phyloP scores from a whole-genome alignment of 2,329 filamentous ascomycete genomes.

The Pseudogymnoascus sp. region DNA sequence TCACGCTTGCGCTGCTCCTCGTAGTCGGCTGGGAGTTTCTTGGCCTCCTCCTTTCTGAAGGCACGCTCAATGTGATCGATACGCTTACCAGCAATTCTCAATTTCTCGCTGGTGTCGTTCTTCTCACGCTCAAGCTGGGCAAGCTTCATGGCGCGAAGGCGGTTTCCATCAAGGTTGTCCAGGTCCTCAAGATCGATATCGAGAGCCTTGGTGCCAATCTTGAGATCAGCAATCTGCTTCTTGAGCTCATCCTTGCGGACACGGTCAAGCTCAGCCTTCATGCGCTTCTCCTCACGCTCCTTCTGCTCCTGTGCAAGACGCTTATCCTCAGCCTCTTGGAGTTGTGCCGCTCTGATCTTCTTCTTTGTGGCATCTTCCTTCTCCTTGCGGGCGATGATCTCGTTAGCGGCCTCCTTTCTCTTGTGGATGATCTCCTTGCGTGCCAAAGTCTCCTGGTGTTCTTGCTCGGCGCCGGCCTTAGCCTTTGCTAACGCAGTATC shows the following conservation, averaged over 20 bases:
- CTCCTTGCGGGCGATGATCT: conserved; percentile 78
- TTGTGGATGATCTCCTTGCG: conserved; percentile 90
- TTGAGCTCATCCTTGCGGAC: conserved; percentile 90
- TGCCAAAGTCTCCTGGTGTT: conserved; percentile 76
- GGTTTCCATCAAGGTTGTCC: conserved; percentile 78
- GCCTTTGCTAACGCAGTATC: conserved; percentile 73
- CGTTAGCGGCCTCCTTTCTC: conserved; percentile 92
- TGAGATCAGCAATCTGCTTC: conserved; percentile 84
- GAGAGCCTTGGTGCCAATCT: conserved; percentile 70
- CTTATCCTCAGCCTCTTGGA: conserved; percentile 82
- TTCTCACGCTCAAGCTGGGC: conserved; percentile 96
- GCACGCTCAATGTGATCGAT: conserved; percentile 96
- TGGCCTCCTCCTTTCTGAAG: conserved; percentile 88
- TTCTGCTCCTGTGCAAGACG: conserved; percentile 87
- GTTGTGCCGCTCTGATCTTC: conserved; percentile 74
- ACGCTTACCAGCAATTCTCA: conserved; percentile 87
- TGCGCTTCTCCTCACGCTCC: conserved; percentile 77
- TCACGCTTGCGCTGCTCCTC: conserved; percentile 73
- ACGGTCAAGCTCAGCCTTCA: conserved; percentile 80
- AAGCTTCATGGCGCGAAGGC: conserved; percentile 88
- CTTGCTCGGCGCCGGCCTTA: conserved; percentile 80
- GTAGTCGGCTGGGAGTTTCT: conserved; percentile 83
- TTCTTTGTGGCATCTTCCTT: conserved; percentile 88
- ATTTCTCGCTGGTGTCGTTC: conserved; percentile 85
- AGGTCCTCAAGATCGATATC: conserved; percentile 74